Evolutionary conservation across 2,329 filamentous ascomycete species (phyloP).

Genomic region (Aspergillus jensenii): DNA sequence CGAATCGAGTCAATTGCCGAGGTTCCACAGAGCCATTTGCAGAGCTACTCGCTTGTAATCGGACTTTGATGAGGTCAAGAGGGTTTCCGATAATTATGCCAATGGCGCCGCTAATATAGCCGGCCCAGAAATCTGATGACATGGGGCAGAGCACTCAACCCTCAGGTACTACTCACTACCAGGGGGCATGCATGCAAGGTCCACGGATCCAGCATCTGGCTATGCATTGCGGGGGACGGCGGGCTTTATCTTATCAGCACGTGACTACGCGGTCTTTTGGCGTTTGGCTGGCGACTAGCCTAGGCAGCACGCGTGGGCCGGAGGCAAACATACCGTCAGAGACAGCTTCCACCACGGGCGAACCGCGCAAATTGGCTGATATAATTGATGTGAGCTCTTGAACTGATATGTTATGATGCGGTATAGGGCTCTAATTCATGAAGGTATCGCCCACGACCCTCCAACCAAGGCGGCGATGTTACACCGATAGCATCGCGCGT

Average conservation of each 20-base stretch:
- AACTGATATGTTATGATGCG: not conserved
- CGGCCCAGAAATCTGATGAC: slow-evolving; percentile 91
- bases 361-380: not conserved
- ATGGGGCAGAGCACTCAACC: slow-evolving; percentile 46
- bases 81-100: slow-evolving; percentile 90
- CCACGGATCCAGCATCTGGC: not conserved
- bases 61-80: slow-evolving; percentile 76
- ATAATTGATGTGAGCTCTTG: slow-evolving; percentile 13
- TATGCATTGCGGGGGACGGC: slow-evolving; percentile 1
- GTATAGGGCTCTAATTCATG: slow-evolving; percentile 4
- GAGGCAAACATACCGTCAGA: not conserved
- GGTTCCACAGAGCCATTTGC: slow-evolving; percentile 23
- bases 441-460: slow-evolving; percentile 43
- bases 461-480: slow-evolving; percentile 44
- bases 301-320: slow-evolving; percentile 21
- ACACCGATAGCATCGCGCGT: slow-evolving; percentile 42
- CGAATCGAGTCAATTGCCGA: slow-evolving; percentile 31
- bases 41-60: slow-evolving; percentile 65
- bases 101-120: slow-evolving; percentile 81
- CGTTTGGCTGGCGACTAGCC: slow-evolving; percentile 22
- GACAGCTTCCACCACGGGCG: not conserved
- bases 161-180: not conserved
- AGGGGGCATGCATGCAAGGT: not conserved
- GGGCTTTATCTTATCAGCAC: slow-evolving; percentile 19
- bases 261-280: slow-evolving; percentile 36